Percentiles rank a stretch among this genome's conserved stretches.
Conservation (phyloP, 306 rosid genomes). For the Cucumis hystrix region DNA sequence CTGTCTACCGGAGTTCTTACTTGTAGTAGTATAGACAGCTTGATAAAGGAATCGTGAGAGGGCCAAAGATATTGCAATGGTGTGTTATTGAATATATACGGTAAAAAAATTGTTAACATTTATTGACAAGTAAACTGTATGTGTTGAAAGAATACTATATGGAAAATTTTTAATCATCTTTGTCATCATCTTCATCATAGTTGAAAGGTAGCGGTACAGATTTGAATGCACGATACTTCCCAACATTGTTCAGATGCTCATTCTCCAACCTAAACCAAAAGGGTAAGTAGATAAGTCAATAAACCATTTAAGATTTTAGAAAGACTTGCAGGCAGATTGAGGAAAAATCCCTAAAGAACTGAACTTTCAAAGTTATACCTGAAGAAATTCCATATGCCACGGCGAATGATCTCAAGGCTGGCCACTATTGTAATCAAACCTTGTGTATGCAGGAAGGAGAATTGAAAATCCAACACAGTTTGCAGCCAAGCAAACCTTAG, state of each 20-base stretch:
- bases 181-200: conserved; percentile 49
- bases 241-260: conserved; percentile 72
- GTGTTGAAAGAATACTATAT: neutral
- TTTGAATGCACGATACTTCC: conserved; percentile 69
- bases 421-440: conserved; percentile 30
- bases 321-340: neutral
- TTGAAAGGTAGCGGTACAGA: conserved; percentile 64
- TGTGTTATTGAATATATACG: neutral
- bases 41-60: neutral
- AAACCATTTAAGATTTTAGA: neutral
- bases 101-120: neutral
- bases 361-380: conserved; percentile 17
- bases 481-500: conserved; percentile 70
- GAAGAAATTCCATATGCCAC: conserved; percentile 73
- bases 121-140: neutral
- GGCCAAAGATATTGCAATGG: neutral
- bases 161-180: conserved; percentile 16
- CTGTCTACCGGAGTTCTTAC: neutral
- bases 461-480: conserved; percentile 28
- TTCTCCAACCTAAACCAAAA: conserved; percentile 43
- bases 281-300: neutral
- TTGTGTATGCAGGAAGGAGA: conserved; percentile 30
- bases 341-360: neutral
- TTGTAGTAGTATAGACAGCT: neutral
- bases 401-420: conserved; percentile 52